phyloP scores from a whole-genome alignment of 192 early-diverging fungal genomes.

The Ambispora gerdemannii region DNA sequence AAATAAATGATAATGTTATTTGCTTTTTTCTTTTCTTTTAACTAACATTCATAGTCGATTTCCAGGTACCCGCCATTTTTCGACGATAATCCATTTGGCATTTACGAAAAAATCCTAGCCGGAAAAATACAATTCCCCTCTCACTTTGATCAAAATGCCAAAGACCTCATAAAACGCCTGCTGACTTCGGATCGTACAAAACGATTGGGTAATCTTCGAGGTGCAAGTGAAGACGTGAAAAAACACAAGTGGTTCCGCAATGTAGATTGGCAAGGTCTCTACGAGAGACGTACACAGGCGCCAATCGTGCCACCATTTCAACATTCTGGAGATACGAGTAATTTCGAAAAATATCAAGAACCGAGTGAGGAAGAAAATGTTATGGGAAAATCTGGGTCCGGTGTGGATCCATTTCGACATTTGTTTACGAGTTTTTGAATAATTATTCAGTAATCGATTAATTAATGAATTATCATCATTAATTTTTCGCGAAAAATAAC shows the following conservation, averaged over 20 bases:
- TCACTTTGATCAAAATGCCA: constrained; percentile 80
- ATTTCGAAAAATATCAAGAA: constrained; percentile 98
- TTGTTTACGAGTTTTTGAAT: constrained; percentile 78
- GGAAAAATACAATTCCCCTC: constrained; percentile 87
- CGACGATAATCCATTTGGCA: constrained; percentile 96
- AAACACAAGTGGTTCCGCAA: constrained; percentile 91
- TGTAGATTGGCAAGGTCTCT: constrained; percentile 88
- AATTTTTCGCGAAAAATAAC: too few relatives aligned
- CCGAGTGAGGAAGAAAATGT: constrained; percentile 57
- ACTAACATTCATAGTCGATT: neutral
- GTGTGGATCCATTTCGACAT: constrained; percentile 75
- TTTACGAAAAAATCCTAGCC: constrained; percentile 97
- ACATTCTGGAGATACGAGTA: constrained; percentile 91
- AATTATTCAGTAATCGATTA: too few relatives aligned
- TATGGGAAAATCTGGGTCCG: constrained; percentile 37
- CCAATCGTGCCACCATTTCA: constrained; percentile 88
- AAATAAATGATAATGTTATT: constrained; percentile 3
- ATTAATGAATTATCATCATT: too few relatives aligned
- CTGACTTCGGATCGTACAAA: constrained; percentile 89
- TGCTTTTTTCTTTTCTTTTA: neutral
- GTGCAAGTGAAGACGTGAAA: constrained; percentile 89
- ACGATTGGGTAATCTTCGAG: constrained; percentile 84
- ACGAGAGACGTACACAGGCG: constrained; percentile 70
- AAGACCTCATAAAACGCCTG: constrained; percentile 88
- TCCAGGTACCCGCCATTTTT: constrained; percentile 88